These are phyloP conservation scores for Gleditsia sinensis DNA, from an alignment of 306 rosid species.

Conservation along the genomic window DNA sequence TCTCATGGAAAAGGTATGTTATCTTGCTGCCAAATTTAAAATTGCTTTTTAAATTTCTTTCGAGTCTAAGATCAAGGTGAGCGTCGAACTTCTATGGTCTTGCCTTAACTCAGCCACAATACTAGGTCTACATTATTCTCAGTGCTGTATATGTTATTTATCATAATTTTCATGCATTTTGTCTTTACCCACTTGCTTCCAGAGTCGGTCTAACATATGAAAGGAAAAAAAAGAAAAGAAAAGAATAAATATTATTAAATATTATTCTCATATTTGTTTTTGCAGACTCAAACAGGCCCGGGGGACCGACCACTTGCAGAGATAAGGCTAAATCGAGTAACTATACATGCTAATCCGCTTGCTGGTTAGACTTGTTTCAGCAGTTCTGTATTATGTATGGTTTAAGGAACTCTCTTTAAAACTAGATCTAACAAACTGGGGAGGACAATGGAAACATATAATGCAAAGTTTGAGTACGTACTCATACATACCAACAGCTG, in stretches of 20 bases:
- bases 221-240: neutral
- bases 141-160: neutral
- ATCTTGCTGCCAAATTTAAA: neutral
- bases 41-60: neutral
- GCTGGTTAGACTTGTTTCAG: conserved; percentile 44
- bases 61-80: neutral
- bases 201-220: neutral
- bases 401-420: neutral
- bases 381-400: neutral
- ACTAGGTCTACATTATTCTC: neutral
- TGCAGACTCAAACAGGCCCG: conserved; percentile 87
- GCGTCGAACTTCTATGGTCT: neutral
- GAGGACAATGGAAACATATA: neutral
- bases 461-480: neutral
- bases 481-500: neutral
- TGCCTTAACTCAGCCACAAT: conserved; percentile 2
- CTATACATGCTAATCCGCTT: conserved; percentile 76
- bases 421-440: neutral
- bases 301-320: conserved; percentile 82
- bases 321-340: conserved; percentile 75
- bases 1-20: conserved; percentile 92
- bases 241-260: neutral
- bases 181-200: neutral
- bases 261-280: conserved; percentile 7
- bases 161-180: neutral